Percentiles rank a stretch among this genome's conserved stretches.
Conservation (phyloP, 1,139 yeast genomes). For the Taiozyma sp. region DNA sequence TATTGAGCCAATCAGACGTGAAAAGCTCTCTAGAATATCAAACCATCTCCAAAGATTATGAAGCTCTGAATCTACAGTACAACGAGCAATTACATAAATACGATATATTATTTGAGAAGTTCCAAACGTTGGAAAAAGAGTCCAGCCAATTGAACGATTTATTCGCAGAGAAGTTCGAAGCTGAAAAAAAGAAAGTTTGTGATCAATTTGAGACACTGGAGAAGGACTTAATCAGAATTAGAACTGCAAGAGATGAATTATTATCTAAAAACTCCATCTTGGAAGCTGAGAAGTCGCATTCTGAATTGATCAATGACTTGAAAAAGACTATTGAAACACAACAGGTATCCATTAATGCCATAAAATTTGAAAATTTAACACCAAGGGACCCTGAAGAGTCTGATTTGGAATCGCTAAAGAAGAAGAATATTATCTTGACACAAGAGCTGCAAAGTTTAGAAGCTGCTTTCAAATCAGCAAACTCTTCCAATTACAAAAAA, state of each 20-base stretch:
- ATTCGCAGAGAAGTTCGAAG: constrained; percentile 36
- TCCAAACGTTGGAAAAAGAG: constrained; percentile 34
- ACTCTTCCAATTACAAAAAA: constrained; percentile 14
- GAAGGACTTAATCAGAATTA: constrained; percentile 69
- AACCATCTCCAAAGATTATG: constrained; percentile 8
- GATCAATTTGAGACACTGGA: constrained; percentile 51
- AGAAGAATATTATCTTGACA: constrained; percentile 49
- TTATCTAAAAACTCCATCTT: constrained; percentile 60
- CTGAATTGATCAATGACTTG: constrained; percentile 38
- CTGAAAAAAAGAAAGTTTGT: constrained; percentile 38
- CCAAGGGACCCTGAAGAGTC: constrained; percentile 23
- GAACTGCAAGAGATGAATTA: constrained; percentile 79
- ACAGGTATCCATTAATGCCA: constrained; percentile 37
- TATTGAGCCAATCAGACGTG: constrained; percentile 1
- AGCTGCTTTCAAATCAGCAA: constrained; percentile 50
- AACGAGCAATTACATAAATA: constrained; percentile 16
- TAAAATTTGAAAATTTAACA: constrained; percentile 28
- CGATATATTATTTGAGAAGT: constrained; percentile 20
- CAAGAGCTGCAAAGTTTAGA: constrained; percentile 82
- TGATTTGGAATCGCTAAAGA: constrained; percentile 36
- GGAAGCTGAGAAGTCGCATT: constrained; percentile 43
- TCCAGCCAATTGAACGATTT: constrained; percentile 32
- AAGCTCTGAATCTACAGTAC: constrained; percentile 9
- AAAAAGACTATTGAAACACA: constrained; percentile 37
- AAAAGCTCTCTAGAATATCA: constrained; percentile 9